Base-by-base conservation (phyloP, 2,329 filamentous ascomycete genomes). In the Mollisia scopiformis region DNA sequence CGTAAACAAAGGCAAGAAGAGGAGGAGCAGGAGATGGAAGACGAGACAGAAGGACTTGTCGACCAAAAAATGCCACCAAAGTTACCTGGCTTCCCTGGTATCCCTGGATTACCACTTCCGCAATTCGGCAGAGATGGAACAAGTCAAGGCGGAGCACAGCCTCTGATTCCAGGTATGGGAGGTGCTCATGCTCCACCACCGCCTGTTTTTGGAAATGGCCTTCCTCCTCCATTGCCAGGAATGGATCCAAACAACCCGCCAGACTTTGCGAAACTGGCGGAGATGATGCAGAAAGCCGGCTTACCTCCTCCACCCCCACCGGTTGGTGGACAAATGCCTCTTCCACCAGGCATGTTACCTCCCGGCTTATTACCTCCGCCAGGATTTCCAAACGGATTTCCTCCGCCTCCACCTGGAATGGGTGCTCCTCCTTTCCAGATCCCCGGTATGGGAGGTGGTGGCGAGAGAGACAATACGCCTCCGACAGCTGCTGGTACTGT, bases 1-100 rank as follows among this genome's bases (percentile, higher is more conserved):
- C 87, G 90, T 31, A 86, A 88, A 51, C 89, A 95, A 75, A 85
- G 90, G 68, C 90, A 93, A 66, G 93, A 97, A 69, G 93, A 97
- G 70, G 95, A 98, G 75, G 93, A 97, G 72, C 91, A 94, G 72
- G 93, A 98, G 75, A 82, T 90, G 62, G 92, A 97, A 74, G 95
- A 98, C 73, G 95, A 98, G 76, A 89, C 90, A 68, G 94, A 98
- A 66, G 93, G 92, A 2, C 82, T 98, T 47, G 89, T 96, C 56
- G 95, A 99, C 71, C 95, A 99, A 75, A 91, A 90, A 75, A 92
- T 90, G 84, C 89, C 84, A 21, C 77, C 86, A 30, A 86, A 84
- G 69, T 72, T 85, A 73, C 78, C 84, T 3, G 82, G 84, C 28
- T 84, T 90, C 59, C 88, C 87, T 4, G 90, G 86, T 30, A 74